Conservation (phyloP, 2,329 filamentous ascomycete genomes). For the Fusarium goolgardi region DNA sequence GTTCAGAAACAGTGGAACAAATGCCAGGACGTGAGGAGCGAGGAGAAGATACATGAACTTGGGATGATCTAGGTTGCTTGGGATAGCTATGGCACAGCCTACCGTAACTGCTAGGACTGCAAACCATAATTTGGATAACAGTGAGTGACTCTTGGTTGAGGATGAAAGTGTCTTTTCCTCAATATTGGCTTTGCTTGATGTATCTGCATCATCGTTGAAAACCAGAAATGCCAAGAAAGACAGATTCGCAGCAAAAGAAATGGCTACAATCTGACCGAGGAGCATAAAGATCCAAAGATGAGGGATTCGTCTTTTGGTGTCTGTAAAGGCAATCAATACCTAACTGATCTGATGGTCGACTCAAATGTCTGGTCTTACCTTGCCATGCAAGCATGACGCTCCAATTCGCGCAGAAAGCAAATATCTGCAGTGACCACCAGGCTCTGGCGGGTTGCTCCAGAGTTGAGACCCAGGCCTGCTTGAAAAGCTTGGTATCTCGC, state of each 20-base stretch:
- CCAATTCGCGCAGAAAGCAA: neutral
- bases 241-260: neutral
- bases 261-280: neutral
- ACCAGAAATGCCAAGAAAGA: neutral
- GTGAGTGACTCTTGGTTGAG: neutral
- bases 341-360: too few species aligned
- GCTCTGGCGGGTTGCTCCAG: neutral
- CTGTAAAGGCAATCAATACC: neutral
- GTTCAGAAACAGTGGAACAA: neutral
- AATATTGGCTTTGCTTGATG: too few species aligned
- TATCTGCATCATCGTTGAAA: neutral
- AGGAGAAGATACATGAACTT: neutral
- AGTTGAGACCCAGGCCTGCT: neutral
- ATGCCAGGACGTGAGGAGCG: neutral
- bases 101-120: neutral
- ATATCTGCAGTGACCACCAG: neutral
- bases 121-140: neutral
- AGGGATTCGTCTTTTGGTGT: neutral
- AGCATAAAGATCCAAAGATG: constrained; percentile 5
- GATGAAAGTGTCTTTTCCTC: neutral
- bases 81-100: neutral
- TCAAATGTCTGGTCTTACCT: neutral
- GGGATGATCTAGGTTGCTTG: neutral
- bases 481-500: neutral
- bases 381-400: neutral